phyloP scores from a whole-genome alignment of 345 rosid genomes.

The Bruguiera gymnorhiza region DNA sequence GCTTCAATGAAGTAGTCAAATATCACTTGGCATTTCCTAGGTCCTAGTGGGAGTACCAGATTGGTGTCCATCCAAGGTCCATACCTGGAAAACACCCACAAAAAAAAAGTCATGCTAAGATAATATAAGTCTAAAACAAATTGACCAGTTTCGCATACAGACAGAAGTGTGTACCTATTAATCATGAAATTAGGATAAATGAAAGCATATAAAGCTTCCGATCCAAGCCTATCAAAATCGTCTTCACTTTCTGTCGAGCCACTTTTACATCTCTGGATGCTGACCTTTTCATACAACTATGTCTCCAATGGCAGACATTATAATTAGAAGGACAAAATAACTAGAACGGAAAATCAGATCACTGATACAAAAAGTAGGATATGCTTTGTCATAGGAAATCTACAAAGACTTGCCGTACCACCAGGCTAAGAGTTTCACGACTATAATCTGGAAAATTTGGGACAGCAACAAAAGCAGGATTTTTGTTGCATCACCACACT shows the following conservation, averaged over 20 bases:
- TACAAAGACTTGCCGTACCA: too few relatives aligned
- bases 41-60: conserved; percentile 72
- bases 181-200: conserved; percentile 96
- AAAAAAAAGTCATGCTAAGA: background rate
- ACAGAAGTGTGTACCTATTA: conserved; percentile 47
- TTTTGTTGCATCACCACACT: too few relatives aligned
- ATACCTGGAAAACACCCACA: conserved; percentile 36
- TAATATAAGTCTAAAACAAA: background rate
- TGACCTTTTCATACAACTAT: conserved; percentile 67
- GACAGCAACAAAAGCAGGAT: background rate
- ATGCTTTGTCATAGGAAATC: too few relatives aligned
- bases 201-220: conserved; percentile 74
- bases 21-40: conserved; percentile 66
- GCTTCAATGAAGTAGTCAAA: conserved; percentile 83
- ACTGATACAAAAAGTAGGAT: background rate
- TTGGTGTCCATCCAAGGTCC: conserved; percentile 99
- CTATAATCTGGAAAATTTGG: background rate
- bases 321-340: background rate
- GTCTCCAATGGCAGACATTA: conserved; percentile 13
- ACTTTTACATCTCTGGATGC: conserved; percentile 79
- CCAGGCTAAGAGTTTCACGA: background rate
- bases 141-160: background rate
- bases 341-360: too few relatives aligned
- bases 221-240: conserved; percentile 63
- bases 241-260: conserved; percentile 36